Base-by-base conservation (phyloP, 208 protist species). In the Porcisia hertigi region DNA sequence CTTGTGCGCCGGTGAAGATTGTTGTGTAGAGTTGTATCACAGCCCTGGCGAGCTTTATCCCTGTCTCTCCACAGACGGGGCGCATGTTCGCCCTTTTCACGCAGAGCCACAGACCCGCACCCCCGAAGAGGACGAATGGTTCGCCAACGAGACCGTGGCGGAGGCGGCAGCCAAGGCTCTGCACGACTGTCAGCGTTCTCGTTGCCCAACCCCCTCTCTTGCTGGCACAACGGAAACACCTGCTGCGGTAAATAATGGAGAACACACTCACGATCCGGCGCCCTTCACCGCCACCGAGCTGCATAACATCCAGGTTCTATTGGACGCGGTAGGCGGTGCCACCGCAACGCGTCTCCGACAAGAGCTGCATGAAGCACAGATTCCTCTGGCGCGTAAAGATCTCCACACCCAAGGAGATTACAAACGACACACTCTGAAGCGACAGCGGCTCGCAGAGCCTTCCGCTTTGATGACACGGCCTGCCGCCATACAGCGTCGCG, bases 21-120 rank as follows among this genome's bases (percentile, higher is more conserved):
- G 74, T 75, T 91, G 88, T 67, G 89, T 94, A 8, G 88, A 90
- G 77, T 95, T 97, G 71, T 95, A 89, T 57, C 92, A 97, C 76
- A 75, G 86, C 75, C 82, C 77, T 1, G 84, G 85, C 7, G 85
- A 94, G 70, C 77, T 94, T 2, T 95, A 92, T 72, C 85, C 89
- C 0, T 57, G 94, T 49, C 18, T 57, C 30, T 83, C 87, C 0
- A 59, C 63, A 36, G 82, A 84, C 65, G 23, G 43, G 1, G 39
- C 54, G 1, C 76, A 57, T n/a, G 84, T 94, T 18, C 85, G 74
- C 3, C 49, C 74, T 9, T 84, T 96, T 43, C 92, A 96, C 59
- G 45, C 59, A 11, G 72, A 63, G 1, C 70, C 72, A 20, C 11
- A 63, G 4, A 66, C 79, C 30, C 83, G 87, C 39, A 84, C 85